Evolutionary conservation across 768 basidiomycete species (phyloP).

Genomic region (Atractiella rhizophila): DNA sequence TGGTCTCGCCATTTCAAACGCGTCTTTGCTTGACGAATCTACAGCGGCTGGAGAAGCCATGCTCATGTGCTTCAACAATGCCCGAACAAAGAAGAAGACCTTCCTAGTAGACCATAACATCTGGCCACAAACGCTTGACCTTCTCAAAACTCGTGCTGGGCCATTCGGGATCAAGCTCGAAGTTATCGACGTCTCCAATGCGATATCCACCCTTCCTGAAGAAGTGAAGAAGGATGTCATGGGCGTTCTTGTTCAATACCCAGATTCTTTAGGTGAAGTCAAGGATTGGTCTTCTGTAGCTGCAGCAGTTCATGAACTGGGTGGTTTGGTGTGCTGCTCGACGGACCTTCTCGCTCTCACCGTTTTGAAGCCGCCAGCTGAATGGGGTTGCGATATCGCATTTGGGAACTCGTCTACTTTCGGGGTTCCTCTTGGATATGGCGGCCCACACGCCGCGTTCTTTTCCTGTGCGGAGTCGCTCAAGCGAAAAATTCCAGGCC

Average conservation of each 20-base stretch:
- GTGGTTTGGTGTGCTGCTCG: slow-evolving; percentile 62
- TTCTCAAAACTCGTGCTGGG: slow-evolving; percentile 68
- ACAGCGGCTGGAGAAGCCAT: slow-evolving; percentile 89
- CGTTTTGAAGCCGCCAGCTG: slow-evolving; percentile 78
- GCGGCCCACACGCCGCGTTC: slow-evolving; percentile 91
- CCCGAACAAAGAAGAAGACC: slow-evolving; percentile 44
- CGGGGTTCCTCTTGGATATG: slow-evolving; percentile 89
- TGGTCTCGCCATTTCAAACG: slow-evolving; percentile 82
- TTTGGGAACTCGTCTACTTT: slow-evolving; percentile 88
- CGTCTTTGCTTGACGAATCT: slow-evolving; percentile 46
- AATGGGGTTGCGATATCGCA: slow-evolving; percentile 95
- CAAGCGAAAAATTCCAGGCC: slow-evolving; percentile 97
- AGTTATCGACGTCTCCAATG: slow-evolving; percentile 31
- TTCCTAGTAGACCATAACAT: slow-evolving; percentile 70
- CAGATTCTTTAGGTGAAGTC: slow-evolving; percentile 62
- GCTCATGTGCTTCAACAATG: slow-evolving; percentile 59
- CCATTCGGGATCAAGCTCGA: slow-evolving; percentile 73
- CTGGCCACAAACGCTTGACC: slow-evolving; percentile 65
- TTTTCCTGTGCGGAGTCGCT: slow-evolving; percentile 76
- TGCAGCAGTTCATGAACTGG: slow-evolving; percentile 39
- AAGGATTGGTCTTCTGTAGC: slow-evolving; percentile 45
- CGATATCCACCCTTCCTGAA: slow-evolving; percentile 14
- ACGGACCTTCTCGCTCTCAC: slow-evolving; percentile 83
- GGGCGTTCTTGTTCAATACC: slow-evolving; percentile 80
- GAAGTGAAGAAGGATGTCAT: slow-evolving; percentile 35